Base-by-base conservation (phyloP, 106 monocot species). In the Dendrobium officinale region DNA sequence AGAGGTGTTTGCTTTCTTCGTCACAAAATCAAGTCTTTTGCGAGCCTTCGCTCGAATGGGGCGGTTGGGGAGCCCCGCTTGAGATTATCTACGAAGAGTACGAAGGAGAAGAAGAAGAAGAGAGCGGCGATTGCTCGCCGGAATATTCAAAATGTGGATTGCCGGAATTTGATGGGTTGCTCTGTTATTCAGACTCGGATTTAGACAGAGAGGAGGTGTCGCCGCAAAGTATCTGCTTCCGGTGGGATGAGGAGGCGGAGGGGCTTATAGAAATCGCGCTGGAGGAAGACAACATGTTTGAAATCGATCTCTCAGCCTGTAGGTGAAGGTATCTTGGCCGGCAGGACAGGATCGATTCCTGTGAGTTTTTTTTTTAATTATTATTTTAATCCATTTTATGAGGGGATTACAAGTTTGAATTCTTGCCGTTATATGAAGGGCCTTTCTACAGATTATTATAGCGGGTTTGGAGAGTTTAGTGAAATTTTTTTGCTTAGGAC, bases 81-180 rank as follows among this genome's bases (percentile, higher is more conserved):
- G 86, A 91, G 64, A 84, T 86, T 13, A 91, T 91, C 79, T 88
- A 91, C 86, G 90, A 91, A 55, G 87, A 85, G 24, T 80, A 81
- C 64, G 85, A 88, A 19, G 85, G 66, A 6, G 89, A 80, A 6
- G 84, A 27, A 22, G 82, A 72, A 42, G 78, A 61, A 59, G 64
- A 82, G 54, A 77, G 75, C 27, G 78, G 42, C 15, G 20, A 18
- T 19, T 3, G 18, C 29, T 82, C n/a, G 41, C 79, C 49, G 47
- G 78, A 78, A 61, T 77, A 77, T 55, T 76, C 66, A n/a, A 9
- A 19, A 73, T 18, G 1, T 1, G 41, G 45, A 9, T 13, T 29
- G 68, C 47, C 74, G 75, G 26, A 9, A 22, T 42, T 56, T 73
- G 70, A 51, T 40, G 70, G 44, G 42, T 66, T 37, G 37, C 37